A percentile compares a stretch with the other conserved stretches of the same genome.
Evolutionary conservation across 176 grass and related monocot species (phyloP).

Genomic region (Dactylis glomerata): DNA sequence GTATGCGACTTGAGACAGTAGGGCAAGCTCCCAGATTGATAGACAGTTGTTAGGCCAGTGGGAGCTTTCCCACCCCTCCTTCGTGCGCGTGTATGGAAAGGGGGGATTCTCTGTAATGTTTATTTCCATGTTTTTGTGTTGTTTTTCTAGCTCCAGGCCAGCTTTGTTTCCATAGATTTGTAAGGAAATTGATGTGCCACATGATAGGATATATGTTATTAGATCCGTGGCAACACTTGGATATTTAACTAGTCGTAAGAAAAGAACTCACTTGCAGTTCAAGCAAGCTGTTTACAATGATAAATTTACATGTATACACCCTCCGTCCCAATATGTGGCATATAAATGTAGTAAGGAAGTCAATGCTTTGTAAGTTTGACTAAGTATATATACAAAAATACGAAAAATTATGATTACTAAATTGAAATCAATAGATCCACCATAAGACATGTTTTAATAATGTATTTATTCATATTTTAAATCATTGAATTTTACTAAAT

Average conservation of each 20-base stretch:
- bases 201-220: not conserved
- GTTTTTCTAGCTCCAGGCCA: not conserved
- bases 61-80: too few relatives aligned
- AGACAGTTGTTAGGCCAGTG: too few relatives aligned
- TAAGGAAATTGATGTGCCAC: not conserved
- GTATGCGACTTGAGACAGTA: not conserved
- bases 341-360: too few relatives aligned
- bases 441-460: too few relatives aligned
- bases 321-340: too few relatives aligned
- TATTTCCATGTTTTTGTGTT: not conserved
- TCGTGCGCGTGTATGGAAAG: too few relatives aligned
- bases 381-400: too few relatives aligned
- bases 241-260: not conserved
- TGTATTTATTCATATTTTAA: too few relatives aligned
- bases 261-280: not conserved
- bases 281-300: not conserved
- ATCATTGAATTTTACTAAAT: too few relatives aligned
- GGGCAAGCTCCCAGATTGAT: not conserved
- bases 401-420: too few relatives aligned
- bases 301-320: not conserved
- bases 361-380: too few relatives aligned
- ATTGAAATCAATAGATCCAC: too few relatives aligned
- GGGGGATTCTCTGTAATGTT: not conserved
- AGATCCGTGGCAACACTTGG: not conserved
- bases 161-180: not conserved